These are phyloP conservation scores for Globisporangium lucens DNA, from an alignment of 352 stramenopile genomes.

Conservation along the genomic window DNA sequence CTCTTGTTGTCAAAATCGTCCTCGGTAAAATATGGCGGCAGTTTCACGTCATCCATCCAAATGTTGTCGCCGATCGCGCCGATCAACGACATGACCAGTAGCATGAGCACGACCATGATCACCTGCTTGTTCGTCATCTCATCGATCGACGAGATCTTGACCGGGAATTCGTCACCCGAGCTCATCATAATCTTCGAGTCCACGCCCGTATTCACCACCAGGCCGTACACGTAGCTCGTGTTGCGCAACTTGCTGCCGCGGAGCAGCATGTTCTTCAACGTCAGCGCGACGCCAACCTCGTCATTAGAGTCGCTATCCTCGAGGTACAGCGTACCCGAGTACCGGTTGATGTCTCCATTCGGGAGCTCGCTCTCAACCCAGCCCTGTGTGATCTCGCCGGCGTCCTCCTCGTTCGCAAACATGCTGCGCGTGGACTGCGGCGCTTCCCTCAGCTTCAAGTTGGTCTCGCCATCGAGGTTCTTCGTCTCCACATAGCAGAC, in stretches of 20 bases:
- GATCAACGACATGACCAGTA: constrained; percentile 66
- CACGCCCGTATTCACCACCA: constrained; percentile 92
- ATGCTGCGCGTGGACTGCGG: constrained; percentile 50
- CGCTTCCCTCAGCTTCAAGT: constrained; percentile 81
- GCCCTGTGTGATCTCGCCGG: constrained; percentile 57
- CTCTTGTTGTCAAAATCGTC: constrained; percentile 26
- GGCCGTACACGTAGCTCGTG: constrained; percentile 83
- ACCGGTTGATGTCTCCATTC: constrained; percentile 80
- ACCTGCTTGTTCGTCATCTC: constrained; percentile 87
- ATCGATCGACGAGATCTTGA: constrained; percentile 84
- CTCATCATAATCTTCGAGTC: constrained; percentile 93
- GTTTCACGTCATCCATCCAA: constrained; percentile 37
- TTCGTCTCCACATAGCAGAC: constrained; percentile 90
- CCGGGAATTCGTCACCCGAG: constrained; percentile 72
- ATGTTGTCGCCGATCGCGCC: constrained; percentile 60
- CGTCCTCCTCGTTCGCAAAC: constrained; percentile 67
- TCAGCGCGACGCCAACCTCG: constrained; percentile 50
- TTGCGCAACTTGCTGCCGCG: constrained; percentile 89
- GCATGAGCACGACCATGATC: constrained; percentile 71
- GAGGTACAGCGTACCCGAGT: constrained; percentile 69
- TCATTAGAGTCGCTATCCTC: constrained; percentile 45
- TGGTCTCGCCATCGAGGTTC: constrained; percentile 86
- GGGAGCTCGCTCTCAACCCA: constrained; percentile 80
- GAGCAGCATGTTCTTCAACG: constrained; percentile 89
- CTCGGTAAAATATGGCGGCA: constrained; percentile 31